Evolutionary conservation across 2,329 filamentous ascomycete genomes (phyloP).

Genomic region (Alternaria gansuensis): DNA sequence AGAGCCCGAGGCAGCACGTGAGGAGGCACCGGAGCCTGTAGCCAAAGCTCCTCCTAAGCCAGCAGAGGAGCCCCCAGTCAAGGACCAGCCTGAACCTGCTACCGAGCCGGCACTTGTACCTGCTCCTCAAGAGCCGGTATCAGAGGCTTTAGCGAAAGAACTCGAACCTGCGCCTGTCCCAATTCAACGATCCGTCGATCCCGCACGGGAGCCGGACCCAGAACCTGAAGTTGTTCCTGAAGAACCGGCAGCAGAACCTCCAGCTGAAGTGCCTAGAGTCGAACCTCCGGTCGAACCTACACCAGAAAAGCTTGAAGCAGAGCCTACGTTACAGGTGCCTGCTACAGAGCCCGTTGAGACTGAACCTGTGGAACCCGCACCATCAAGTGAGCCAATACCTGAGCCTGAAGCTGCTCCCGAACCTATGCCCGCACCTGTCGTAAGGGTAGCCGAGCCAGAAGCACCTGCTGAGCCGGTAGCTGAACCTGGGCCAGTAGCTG

Average conservation of each 20-base stretch:
- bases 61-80: neutral
- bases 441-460: neutral
- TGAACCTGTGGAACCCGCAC: conserved; percentile 7
- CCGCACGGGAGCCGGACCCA: neutral
- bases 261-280: conserved; percentile 3
- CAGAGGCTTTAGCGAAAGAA: conserved; percentile 9
- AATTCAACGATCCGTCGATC: neutral
- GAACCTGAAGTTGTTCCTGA: neutral
- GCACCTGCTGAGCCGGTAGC: neutral
- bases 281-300: neutral
- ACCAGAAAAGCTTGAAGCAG: conserved; percentile 2
- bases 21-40: neutral
- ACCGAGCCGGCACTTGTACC: conserved; percentile 13
- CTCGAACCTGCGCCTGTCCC: neutral
- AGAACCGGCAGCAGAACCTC: neutral
- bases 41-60: neutral
- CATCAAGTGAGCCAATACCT: neutral
- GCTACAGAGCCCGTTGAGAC: conserved; percentile 9
- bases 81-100: conserved; percentile 12
- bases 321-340: conserved; percentile 11
- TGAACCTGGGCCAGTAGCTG: neutral
- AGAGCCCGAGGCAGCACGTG: neutral
- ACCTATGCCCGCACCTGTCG: neutral
- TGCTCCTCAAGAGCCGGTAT: conserved; percentile 10
- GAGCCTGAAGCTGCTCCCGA: neutral